Base-by-base conservation (phyloP, 2,329 filamentous ascomycete species). In the Dactylella cylindrospora region DNA sequence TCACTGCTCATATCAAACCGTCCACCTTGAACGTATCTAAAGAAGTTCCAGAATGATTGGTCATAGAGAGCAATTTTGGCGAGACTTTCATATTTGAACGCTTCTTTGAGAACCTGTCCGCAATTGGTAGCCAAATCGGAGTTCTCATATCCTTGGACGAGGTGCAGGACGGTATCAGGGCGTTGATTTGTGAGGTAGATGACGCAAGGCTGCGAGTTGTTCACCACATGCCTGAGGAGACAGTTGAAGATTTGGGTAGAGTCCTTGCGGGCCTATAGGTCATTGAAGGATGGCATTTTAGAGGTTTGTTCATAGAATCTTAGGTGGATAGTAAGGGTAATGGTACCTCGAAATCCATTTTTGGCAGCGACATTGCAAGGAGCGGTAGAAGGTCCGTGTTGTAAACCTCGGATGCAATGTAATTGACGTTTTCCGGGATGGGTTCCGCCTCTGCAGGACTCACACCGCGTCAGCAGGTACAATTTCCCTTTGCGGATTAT, bases 1-100 rank as follows among this genome's bases (percentile, higher is more conserved):
- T 98, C 93, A 25, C 93, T 91, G 69, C 90, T 90, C 67, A 97
- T 88, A 76, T 98, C 93, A 70, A 98, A 98, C 23, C 87, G 90
- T 68, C 90, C 89, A 74, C 89, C 89, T 75, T 97, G 90, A 69
- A 98, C 95, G 89, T 91, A 98, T 64, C 86, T 83, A 71, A 98
- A 97, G 75, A 97, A 97, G 39, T 82, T 85, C 93, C 93, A 98
- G 72, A 98, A 96, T 1, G 96, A 83, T 72, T 96, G 88, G 70
- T 97, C 90, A 73, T 96, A 96, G 2, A 98, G 77, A 60, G 98
- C 88, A 53, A 97, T 84, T 13, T 90, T 89, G 3, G 91, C 87
- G 0, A 94, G 88, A 1, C 88, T 85, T 73, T 97, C 90, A 71
- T 88, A 90, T 74, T 96, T 97, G 36, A 89, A 80, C 1, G 69